Evolutionary conservation across 345 rosid species (phyloP).

Genomic region (Hibiscus trionum): DNA sequence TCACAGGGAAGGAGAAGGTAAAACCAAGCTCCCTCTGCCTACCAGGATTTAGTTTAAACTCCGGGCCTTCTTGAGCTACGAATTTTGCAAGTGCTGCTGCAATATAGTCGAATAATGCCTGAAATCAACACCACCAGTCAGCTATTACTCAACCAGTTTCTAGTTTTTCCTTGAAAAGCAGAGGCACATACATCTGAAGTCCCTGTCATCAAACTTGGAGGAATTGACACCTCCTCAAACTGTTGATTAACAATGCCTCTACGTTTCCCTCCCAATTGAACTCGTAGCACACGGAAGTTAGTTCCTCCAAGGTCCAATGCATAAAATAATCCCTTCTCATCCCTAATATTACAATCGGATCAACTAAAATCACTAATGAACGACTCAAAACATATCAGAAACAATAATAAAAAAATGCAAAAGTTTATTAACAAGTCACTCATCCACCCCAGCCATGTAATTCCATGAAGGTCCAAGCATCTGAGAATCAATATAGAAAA

Average conservation of each 20-base stretch:
- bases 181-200: conserved; percentile 49
- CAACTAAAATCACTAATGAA: neutral
- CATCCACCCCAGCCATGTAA: neutral
- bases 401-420: neutral
- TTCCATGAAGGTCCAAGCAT: conserved; percentile 73
- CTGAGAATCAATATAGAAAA: neutral
- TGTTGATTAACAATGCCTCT: conserved; percentile 61
- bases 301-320: conserved; percentile 99
- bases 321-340: conserved; percentile 78
- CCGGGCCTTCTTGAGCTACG: conserved; percentile 63
- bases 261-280: conserved; percentile 66
- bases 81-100: conserved; percentile 72
- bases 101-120: conserved; percentile 67
- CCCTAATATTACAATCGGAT: conserved; percentile 30
- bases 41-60: conserved; percentile 47
- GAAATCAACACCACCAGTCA: conserved; percentile 23
- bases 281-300: conserved; percentile 85
- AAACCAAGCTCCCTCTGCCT: conserved; percentile 86
- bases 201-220: conserved; percentile 77
- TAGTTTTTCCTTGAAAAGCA: neutral
- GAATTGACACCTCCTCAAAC: conserved; percentile 71
- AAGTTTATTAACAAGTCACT: neutral
- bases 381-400: neutral
- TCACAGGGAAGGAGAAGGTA: conserved; percentile 96
- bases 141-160: neutral